Evolutionary conservation across 495 filamentous ascomycete genomes (phyloP).

Genomic region (Xanthoparmelia taractica): DNA sequence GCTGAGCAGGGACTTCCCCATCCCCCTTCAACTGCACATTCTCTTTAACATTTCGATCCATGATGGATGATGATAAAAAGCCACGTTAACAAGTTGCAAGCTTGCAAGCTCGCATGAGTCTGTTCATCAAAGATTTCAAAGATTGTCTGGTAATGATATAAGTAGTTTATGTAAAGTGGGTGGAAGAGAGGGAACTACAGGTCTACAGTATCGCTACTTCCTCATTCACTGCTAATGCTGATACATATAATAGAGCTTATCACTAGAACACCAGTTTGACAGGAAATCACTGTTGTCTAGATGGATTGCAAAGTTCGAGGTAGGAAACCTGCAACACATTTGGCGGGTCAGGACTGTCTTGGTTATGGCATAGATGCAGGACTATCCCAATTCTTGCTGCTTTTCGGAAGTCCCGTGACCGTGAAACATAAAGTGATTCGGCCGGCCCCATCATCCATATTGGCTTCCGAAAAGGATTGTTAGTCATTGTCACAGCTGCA

Average conservation of each 20-base stretch:
- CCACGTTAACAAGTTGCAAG: neutral
- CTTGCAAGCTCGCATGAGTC: no score
- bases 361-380: neutral
- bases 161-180: neutral
- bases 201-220: slow-evolving; percentile 5
- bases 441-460: neutral
- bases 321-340: neutral
- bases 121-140: neutral
- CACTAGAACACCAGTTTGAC: neutral
- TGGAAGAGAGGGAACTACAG: neutral
- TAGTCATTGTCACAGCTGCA: neutral
- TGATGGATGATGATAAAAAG: neutral
- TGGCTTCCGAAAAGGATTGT: neutral
- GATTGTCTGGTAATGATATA: neutral
- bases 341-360: neutral
- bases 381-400: neutral
- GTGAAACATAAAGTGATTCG: neutral
- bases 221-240: neutral
- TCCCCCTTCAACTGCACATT: neutral
- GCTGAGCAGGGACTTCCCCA: slow-evolving; percentile 3
- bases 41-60: slow-evolving; percentile 4
- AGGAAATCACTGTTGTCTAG: neutral
- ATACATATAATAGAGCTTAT: neutral
- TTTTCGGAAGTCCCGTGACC: neutral
- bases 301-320: neutral